Percentiles rank a stretch among this genome's conserved stretches.
Evolutionary conservation across 495 filamentous ascomycete species (phyloP).

Genomic region (Lasiosphaeriaceae sp.): DNA sequence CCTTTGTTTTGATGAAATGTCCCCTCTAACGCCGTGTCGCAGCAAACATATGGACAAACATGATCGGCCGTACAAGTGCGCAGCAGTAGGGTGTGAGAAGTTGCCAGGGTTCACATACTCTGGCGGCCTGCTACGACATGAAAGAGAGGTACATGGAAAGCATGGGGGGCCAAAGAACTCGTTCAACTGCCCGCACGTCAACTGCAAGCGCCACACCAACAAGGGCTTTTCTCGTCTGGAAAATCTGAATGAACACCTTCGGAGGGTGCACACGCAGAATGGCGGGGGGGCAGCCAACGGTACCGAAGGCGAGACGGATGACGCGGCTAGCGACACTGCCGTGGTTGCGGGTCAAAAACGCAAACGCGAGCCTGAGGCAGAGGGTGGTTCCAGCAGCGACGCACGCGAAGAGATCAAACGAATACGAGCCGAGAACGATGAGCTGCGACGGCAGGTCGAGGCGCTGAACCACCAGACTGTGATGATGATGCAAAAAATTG

Average conservation of each 20-base stretch:
- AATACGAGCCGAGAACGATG: constrained; percentile 35
- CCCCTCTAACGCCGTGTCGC: constrained; percentile 11
- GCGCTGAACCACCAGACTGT: constrained; percentile 26
- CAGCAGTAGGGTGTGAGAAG: constrained; percentile 73
- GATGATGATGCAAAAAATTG: constrained; percentile 27
- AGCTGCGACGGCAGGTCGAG: constrained; percentile 31
- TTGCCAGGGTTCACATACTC: constrained; percentile 91
- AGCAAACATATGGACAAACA: constrained; percentile 99
- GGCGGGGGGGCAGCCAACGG: constrained; percentile 10
- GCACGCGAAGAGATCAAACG: constrained; percentile 39
- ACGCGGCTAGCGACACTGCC: constrained; percentile 28
- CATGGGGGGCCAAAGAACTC: constrained; percentile 77
- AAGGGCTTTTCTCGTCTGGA: constrained; percentile 82
- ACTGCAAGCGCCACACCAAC: constrained; percentile 74
- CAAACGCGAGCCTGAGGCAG: constrained; percentile 27
- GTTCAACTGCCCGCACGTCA: constrained; percentile 70
- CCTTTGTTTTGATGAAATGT: neutral
- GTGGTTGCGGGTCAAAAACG: constrained; percentile 29
- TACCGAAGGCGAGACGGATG: constrained; percentile 26
- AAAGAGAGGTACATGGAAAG: constrained; percentile 86
- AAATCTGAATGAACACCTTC: constrained; percentile 83
- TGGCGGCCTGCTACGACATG: constrained; percentile 80
- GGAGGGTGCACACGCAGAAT: constrained; percentile 64
- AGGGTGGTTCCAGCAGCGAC: constrained; percentile 17
- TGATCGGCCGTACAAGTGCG: constrained; percentile 83